These are phyloP conservation scores for Chenopodium album DNA, from an alignment of 148 eudicot genomes.

Conservation along the genomic window DNA sequence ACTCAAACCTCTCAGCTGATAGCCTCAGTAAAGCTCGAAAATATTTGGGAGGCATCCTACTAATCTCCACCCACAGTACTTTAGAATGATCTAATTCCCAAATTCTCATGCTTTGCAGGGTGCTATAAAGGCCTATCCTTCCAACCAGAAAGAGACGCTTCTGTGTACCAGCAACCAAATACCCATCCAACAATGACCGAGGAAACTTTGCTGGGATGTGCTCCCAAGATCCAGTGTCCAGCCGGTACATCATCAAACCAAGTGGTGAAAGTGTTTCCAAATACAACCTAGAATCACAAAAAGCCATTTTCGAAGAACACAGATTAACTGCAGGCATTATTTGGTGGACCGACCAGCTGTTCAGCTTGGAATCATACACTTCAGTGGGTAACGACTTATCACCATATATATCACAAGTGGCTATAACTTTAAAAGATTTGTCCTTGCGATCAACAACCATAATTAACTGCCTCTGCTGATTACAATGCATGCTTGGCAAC, in stretches of 20 bases:
- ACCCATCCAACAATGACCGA: constrained; percentile 86
- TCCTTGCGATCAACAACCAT: constrained; percentile 83
- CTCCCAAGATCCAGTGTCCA: constrained; percentile 93
- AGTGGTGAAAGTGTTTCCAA: constrained; percentile 95
- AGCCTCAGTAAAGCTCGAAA: constrained; percentile 78
- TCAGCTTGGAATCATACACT: constrained; percentile 82
- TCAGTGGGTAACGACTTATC: constrained; percentile 88
- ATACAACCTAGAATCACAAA: constrained; percentile 89
- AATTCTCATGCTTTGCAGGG: constrained; percentile 90
- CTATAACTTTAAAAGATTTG: constrained; percentile 78
- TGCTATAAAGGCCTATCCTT: constrained; percentile 89
- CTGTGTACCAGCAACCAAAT: constrained; percentile 81
- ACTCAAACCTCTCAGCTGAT: constrained; percentile 95
- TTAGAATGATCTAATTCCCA: constrained; percentile 95
- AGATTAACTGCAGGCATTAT: constrained; percentile 91
- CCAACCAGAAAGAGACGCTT: constrained; percentile 89
- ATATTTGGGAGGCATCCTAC: constrained; percentile 89
- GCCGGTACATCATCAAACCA: constrained; percentile 86
- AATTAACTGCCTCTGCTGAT: constrained; percentile 87
- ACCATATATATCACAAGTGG: constrained; percentile 85
- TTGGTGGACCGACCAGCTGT: constrained; percentile 80
- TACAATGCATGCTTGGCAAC: constrained; percentile 85
- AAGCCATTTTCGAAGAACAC: constrained; percentile 96
- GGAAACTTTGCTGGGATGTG: constrained; percentile 96
- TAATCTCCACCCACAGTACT: constrained; percentile 76